Evolutionary conservation across 257 asterid genomes (phyloP).

Genomic region (Solanum chaucha): DNA sequence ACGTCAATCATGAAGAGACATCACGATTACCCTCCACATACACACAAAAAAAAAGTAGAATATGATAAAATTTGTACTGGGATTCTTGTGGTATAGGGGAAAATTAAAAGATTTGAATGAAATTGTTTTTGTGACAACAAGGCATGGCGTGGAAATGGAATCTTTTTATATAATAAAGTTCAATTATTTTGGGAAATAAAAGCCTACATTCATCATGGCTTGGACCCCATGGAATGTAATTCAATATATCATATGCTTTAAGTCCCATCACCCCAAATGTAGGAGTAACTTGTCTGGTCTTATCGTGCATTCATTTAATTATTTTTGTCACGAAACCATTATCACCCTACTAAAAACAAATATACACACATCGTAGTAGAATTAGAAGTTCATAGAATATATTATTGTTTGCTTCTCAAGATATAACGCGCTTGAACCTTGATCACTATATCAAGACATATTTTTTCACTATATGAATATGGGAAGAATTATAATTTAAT

Average conservation of each 20-base stretch:
- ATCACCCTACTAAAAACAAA: neutral
- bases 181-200: neutral
- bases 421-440: neutral
- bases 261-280: neutral
- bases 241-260: neutral
- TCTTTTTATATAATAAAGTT: neutral
- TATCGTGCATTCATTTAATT: no score
- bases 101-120: neutral
- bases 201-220: neutral
- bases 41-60: no score
- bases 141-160: neutral
- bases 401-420: neutral
- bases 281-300: neutral
- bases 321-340: neutral
- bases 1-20: accelerated
- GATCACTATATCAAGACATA: neutral
- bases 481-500: neutral
- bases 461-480: neutral
- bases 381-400: neutral
- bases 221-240: neutral
- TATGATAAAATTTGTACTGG: neutral
- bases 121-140: neutral
- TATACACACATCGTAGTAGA: neutral
- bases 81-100: neutral
- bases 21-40: neutral